Evolutionary conservation across 257 asterid genomes (phyloP), one percentile per base, ranked within the genome.

Genomic region (Striga asiatica): DNA sequence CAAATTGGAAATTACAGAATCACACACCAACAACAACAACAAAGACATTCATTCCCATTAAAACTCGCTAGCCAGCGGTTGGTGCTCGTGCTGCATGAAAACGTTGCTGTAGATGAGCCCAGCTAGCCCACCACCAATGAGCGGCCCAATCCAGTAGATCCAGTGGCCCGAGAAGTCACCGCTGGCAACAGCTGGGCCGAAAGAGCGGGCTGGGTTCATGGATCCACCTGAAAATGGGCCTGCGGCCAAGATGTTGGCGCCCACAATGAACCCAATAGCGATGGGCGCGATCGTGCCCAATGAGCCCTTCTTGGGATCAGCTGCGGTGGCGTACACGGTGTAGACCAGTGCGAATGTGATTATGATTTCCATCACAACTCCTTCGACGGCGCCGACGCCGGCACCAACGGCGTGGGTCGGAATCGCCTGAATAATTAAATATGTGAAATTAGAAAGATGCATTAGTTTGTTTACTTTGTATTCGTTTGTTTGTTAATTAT

Each of bases 141-240:
- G 93, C 17, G 97, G 97, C 12, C 97, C 97, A 10, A 73, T 85
- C 95, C 95, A 89, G 68, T 89, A 89, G 14, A 89, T 50, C 97
- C 97, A 89, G 73, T 49, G 68, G 12, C 71, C 71, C 22, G 87
- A 27, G 55, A 68, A 83, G 73, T 79, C 69, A 0, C 93, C 88
- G 60, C 82, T 71, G 0, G 70, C 93, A 4, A 81, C 85, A 0
- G 97, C 95, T 0, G 97, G 97, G 3, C 95, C 95, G 27, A 81
- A 81, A 0, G 97, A 89, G 0, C 94, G 85, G 62, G 97, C 97
- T 0, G 95, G 97, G 78, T 89, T 89, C 97, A 89, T 89, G 10
- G 97, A 89, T 9, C 97, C 95, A 0, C 97, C 97, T 19, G 94
- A 85, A 77, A 89, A 89, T 2, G 95, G 89, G 24, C 97, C 95